Base-by-base conservation (phyloP, 2,329 filamentous ascomycete species). In the Xylariaceae sp. region DNA sequence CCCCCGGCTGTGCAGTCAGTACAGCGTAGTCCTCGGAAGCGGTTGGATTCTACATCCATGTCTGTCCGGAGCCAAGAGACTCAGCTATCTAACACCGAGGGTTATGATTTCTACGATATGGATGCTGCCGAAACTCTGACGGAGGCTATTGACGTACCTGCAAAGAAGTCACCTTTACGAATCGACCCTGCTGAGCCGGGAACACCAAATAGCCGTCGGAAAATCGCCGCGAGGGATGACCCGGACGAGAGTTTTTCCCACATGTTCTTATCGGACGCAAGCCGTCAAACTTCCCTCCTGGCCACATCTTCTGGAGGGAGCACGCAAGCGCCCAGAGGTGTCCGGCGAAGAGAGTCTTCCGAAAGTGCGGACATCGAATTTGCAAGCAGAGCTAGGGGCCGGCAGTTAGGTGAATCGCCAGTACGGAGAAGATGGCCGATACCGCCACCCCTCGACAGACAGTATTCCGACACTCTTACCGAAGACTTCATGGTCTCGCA, bases 101-200 rank as follows among this genome's bases (percentile, higher is more conserved):
- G 78, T 1, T 81, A 82, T 50, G 78, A 82, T 55, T 82, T 82
- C 51, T 81, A 81, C 52, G 78, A 77, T 50, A 62, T 76, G 18
- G 76, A 77, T n/a, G 70, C 55, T 7, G 34, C 50, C 5, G 60
- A 48, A 44, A 56, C 66, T 18, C 57, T 73, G 39, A 61, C 62
- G 34, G 64, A 64, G 31, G 73, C 71, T 5, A 72, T 78, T 32
- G 73, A 79, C 43, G 70, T 78, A 34, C 73, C 67, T 5, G 64
- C 59, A 37, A 66, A 62, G 47, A 63, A 62, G 39, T 63, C 63
- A 38, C 58, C 61, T 4, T 46, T 64, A 5, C 54, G 57, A 14
- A 50, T 64, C 43, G 66, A 62, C 36, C 64, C 57, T n/a, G 43
- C 43, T 9, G 63, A 50, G 31, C 50, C 53, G 0, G 54, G 48